Evolutionary conservation across 495 filamentous ascomycete species (phyloP).

Genomic region (Podospora bellae-mahoneyi): DNA sequence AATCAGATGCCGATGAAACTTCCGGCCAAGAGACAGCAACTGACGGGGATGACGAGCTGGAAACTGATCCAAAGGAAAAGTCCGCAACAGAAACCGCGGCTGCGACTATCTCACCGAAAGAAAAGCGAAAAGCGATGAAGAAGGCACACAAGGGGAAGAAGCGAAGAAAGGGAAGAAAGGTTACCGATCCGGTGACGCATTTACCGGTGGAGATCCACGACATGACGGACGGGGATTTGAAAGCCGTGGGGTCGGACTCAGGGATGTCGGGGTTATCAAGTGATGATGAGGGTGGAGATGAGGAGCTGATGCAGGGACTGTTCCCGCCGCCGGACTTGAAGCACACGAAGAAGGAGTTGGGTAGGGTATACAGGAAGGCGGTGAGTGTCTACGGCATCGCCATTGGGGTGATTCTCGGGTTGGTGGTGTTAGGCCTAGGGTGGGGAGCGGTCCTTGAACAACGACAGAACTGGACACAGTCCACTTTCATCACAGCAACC

Average conservation of each 20-base stretch:
- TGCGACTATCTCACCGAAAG: constrained; percentile 49
- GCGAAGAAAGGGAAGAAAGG: constrained; percentile 55
- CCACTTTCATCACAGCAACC: background rate
- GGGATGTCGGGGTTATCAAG: constrained; percentile 27
- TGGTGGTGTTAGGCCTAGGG: background rate
- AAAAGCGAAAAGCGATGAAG: constrained; percentile 59
- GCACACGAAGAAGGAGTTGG: constrained; percentile 46
- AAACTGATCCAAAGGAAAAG: constrained; percentile 28
- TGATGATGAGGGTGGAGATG: constrained; percentile 42
- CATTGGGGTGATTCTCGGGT: constrained; percentile 10
- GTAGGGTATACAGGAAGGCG: constrained; percentile 44
- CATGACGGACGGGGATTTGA: constrained; percentile 57
- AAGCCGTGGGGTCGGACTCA: constrained; percentile 32
- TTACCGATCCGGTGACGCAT: constrained; percentile 72
- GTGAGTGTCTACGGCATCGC: constrained; percentile 2
- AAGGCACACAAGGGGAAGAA: constrained; percentile 36
- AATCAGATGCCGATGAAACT: background rate
- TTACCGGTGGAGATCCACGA: constrained; percentile 63
- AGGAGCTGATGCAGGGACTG: constrained; percentile 51
- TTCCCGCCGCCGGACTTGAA: constrained; percentile 62
- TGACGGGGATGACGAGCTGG: constrained; percentile 17
- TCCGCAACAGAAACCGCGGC: constrained; percentile 53
- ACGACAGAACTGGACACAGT: background rate
- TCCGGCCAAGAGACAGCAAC: background rate
- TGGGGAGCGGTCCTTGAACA: background rate